Evolutionary conservation across 2,329 filamentous ascomycete genomes (phyloP), one percentile per base, ranked within the genome.

Genomic region (Arthrobotrys musiformis): DNA sequence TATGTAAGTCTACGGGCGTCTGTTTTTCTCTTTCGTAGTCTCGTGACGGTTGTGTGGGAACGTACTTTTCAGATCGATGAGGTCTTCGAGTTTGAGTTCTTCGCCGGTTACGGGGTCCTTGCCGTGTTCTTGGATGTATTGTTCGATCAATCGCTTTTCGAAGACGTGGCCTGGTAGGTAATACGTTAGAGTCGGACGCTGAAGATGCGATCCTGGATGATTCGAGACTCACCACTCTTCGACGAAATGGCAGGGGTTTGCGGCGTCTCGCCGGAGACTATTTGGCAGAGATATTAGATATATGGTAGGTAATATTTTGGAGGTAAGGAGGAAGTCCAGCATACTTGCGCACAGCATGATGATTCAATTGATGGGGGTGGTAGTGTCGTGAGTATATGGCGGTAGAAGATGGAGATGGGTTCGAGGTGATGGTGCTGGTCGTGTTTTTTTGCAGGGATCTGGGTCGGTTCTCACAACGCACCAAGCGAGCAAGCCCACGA

Each of bases 201-300:
- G 26, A 42, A 46, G 24, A 24, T 15, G 26, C 2, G 79, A 81
- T 61, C 72, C 74, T 28, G 80, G 69, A 68, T 56, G 35, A 63
- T 52, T 17, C 35, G 44, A 17, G 73, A 70, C 73, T 77, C 73
- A 77, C 93, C 94, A 82, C 93, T 96, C 86, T 97, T 97, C 84
- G 92, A 91, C 82, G 95, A 99, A 82, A 93, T 92, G 80, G 98
- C 94, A 69, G 95, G 94, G 85, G 93, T 91, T 86, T 97, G 92
- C 80, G 95, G 94, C 86, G 93, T 91, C 88, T 97, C 94, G 85
- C 95, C 95, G 79, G 95, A 99, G 85, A 99, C 94, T 97, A 82
- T 19, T 61, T 2, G 19, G 19, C 22, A 19, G 2, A 44, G 15
- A 15, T 48, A 44, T 77, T 33, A 77, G 60, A 26, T n/a, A 17